Evolutionary conservation across 75 land plant genomes (phyloP).

Genomic region (Sequoia sempervirens): DNA sequence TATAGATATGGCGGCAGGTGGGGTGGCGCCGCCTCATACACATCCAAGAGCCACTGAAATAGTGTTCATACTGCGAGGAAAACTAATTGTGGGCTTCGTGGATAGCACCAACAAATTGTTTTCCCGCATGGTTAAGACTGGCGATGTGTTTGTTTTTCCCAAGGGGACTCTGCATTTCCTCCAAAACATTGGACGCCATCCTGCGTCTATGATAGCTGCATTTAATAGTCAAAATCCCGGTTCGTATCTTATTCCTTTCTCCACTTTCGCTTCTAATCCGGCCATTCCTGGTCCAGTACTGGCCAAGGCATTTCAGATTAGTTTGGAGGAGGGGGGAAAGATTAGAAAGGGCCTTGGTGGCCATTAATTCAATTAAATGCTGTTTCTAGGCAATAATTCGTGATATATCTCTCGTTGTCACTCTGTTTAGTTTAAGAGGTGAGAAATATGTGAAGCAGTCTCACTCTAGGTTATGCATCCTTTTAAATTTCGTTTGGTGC

Average conservation of each 20-base stretch:
- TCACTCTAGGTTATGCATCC: too few species aligned
- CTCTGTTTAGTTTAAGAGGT: too few species aligned
- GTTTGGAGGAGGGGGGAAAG: not conserved
- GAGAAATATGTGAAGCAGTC: too few species aligned
- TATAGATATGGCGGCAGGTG: slow-evolving; percentile 10
- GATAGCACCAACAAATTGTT: slow-evolving; percentile 18
- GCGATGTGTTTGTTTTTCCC: slow-evolving; percentile 34
- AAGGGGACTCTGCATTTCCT: slow-evolving; percentile 23
- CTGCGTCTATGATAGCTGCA: not conserved
- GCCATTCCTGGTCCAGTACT: not conserved
- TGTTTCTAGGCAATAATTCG: too few species aligned
- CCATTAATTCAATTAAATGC: not conserved
- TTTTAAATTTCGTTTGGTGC: too few species aligned
- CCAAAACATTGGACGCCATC: slow-evolving; percentile 3
- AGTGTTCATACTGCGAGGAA: slow-evolving; percentile 14
- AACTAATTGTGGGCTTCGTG: slow-evolving; percentile 22
- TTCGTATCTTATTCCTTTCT: too few species aligned
- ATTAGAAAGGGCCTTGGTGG: not conserved
- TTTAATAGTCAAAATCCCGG: not conserved
- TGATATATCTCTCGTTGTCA: too few species aligned
- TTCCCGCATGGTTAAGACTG: not conserved
- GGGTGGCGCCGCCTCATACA: slow-evolving; percentile 20
- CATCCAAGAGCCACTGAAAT: slow-evolving; percentile 32
- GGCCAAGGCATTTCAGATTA: not conserved
- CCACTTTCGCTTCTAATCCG: not conserved